A percentile compares a stretch with the other conserved stretches of the same genome.
Conservation (phyloP, 176 grass and related monocot species). For the Oryza punctata region DNA sequence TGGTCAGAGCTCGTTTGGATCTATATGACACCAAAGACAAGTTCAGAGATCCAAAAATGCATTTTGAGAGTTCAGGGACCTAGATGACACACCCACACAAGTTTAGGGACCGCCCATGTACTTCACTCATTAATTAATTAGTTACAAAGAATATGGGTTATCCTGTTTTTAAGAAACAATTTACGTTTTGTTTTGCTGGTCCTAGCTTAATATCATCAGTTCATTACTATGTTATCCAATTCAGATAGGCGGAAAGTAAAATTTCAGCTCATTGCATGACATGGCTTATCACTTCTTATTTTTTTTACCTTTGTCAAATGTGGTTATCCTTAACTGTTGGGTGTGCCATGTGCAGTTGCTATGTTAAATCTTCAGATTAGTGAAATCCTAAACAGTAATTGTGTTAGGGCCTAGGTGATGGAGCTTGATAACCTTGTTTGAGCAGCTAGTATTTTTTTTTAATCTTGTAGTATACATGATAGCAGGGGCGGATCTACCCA, state of each 20-base stretch:
- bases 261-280: background rate
- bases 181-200: background rate
- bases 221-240: background rate
- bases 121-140: background rate
- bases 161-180: background rate
- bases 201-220: background rate
- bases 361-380: constrained; percentile 1
- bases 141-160: background rate
- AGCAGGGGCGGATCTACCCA: too few relatives aligned
- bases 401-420: background rate
- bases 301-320: background rate
- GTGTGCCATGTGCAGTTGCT: background rate
- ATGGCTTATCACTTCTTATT: background rate
- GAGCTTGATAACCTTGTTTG: background rate
- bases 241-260: background rate
- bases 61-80: too few relatives aligned
- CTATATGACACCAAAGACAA: too few relatives aligned
- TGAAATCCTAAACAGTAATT: background rate
- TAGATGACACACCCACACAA: too few relatives aligned
- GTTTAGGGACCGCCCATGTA: too few relatives aligned
- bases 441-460: background rate
- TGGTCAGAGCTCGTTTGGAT: too few relatives aligned
- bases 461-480: background rate
- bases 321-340: background rate
- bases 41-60: too few relatives aligned